These are phyloP conservation scores for Fusarium marasasianum DNA, from an alignment of 2,329 filamentous ascomycete species.

Conservation along the genomic window DNA sequence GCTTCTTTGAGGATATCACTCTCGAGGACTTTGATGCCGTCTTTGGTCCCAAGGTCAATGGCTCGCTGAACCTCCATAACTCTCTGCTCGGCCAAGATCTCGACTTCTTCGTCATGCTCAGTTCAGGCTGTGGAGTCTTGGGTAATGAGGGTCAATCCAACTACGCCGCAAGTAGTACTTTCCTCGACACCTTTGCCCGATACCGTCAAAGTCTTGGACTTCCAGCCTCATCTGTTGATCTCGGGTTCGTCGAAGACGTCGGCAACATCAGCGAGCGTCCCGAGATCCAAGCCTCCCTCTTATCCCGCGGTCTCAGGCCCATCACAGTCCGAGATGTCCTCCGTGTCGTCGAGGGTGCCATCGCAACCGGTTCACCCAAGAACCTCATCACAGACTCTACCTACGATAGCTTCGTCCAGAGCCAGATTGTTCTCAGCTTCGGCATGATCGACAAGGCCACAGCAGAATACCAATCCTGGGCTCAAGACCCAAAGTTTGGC, in stretches of 20 bases:
- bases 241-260: constrained; percentile 37
- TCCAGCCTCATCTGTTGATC: constrained; percentile 33
- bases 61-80: constrained; percentile 33
- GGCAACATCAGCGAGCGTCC: constrained; percentile 39
- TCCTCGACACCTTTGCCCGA: constrained; percentile 36
- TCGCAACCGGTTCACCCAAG: constrained; percentile 29
- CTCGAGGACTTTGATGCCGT: constrained; percentile 32
- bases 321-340: constrained; percentile 39
- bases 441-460: constrained; percentile 38
- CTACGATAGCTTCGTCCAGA: constrained; percentile 31
- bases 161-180: constrained; percentile 36
- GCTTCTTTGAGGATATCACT: constrained; percentile 36
- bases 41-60: constrained; percentile 37
- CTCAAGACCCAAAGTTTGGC: constrained; percentile 38
- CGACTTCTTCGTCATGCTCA: constrained; percentile 40
- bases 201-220: constrained; percentile 36
- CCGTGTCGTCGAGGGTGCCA: constrained; percentile 36
- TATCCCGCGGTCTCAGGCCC: constrained; percentile 33
- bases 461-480: constrained; percentile 37
- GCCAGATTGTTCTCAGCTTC: constrained; percentile 38
- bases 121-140: constrained; percentile 34
- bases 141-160: constrained; percentile 38
- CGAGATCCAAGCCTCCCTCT: constrained; percentile 33
- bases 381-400: background rate
- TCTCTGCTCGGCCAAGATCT: constrained; percentile 31